Conservation (phyloP, 1,284 basidiomycete species). For the Phellopilus nigrolimitatus region DNA sequence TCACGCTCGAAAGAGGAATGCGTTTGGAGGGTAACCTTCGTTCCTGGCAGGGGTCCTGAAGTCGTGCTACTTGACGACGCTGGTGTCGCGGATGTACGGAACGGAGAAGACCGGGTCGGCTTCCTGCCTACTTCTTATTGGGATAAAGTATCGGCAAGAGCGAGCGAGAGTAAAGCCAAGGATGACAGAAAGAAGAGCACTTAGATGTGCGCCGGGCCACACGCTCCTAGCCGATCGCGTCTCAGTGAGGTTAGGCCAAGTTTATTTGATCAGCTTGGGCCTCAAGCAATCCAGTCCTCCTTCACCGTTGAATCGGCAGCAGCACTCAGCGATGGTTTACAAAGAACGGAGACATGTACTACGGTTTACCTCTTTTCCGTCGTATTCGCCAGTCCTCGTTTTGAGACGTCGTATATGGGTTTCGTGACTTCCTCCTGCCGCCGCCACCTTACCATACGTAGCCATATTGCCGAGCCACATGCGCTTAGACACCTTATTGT, state of each 20-base stretch:
- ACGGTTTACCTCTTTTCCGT: too few relatives aligned
- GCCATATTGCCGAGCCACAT: too few relatives aligned
- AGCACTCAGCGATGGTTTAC: too few relatives aligned
- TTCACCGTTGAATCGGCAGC: too few relatives aligned
- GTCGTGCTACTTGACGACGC: constrained; percentile 40
- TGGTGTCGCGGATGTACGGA: constrained; percentile 52
- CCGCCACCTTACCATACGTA: too few relatives aligned
- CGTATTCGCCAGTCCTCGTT: too few relatives aligned
- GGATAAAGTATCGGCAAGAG: constrained; percentile 3
- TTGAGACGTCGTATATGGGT: too few relatives aligned
- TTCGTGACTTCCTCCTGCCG: too few relatives aligned
- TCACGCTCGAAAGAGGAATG: constrained; percentile 16
- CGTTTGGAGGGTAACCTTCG: constrained; percentile 69
- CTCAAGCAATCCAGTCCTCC: background rate
- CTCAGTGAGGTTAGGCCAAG: too few relatives aligned
- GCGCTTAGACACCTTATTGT: too few relatives aligned
- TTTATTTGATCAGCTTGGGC: background rate
- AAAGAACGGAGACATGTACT: too few relatives aligned
- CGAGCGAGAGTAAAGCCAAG: background rate
- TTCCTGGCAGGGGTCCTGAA: constrained; percentile 47
- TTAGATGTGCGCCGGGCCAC: background rate
- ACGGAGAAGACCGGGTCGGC: constrained; percentile 65
- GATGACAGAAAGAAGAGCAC: background rate
- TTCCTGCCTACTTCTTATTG: constrained; percentile 70
- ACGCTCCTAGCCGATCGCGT: too few relatives aligned